These are phyloP conservation scores for Ustilago lituana DNA, from an alignment of 1,284 basidiomycete genomes.

Conservation along the genomic window DNA sequence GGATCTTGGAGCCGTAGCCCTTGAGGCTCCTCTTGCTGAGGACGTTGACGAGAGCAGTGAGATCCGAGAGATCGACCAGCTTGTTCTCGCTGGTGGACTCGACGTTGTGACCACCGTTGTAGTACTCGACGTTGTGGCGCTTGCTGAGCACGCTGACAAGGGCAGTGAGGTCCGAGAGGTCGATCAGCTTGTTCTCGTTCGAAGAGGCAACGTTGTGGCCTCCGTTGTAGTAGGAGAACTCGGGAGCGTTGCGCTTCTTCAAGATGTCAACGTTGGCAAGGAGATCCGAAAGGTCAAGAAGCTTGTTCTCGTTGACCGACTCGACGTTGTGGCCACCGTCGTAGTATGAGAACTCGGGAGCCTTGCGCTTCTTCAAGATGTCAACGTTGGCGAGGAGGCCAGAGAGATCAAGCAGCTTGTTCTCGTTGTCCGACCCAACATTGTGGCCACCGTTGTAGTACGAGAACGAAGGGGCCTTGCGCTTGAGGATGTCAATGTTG, in stretches of 20 bases:
- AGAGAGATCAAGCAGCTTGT: conserved; percentile 34
- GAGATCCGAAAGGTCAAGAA: conserved; percentile 27
- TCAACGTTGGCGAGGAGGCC: conserved; percentile 20
- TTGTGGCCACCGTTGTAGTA: conserved; percentile 47
- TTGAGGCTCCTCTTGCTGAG: conserved; percentile 36
- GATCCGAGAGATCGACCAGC: conserved; percentile 37
- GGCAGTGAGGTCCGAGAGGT: conserved; percentile 32
- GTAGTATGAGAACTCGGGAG: conserved; percentile 16
- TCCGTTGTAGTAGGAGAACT: conserved; percentile 30
- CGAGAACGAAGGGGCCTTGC: conserved; percentile 20
- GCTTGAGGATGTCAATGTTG: conserved; percentile 23
- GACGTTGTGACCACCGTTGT: conserved; percentile 46
- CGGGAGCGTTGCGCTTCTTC: conserved; percentile 14
- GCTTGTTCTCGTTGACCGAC: conserved; percentile 32
- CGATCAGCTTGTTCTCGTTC: conserved; percentile 47
- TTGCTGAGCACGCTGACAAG: conserved; percentile 34
- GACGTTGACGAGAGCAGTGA: conserved; percentile 41
- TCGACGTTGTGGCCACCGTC: conserved; percentile 34
- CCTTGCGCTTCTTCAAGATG: conserved; percentile 29
- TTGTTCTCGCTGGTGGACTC: conserved; percentile 46
- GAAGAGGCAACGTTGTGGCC: conserved; percentile 39
- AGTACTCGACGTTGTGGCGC: conserved; percentile 19
- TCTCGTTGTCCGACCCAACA: conserved; percentile 28
- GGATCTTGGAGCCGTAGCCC: conserved; percentile 28
- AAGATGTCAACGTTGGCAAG: conserved; percentile 20